phyloP scores from a whole-genome alignment of 2,329 filamentous ascomycete genomes.

The Claviceps digitariae region DNA sequence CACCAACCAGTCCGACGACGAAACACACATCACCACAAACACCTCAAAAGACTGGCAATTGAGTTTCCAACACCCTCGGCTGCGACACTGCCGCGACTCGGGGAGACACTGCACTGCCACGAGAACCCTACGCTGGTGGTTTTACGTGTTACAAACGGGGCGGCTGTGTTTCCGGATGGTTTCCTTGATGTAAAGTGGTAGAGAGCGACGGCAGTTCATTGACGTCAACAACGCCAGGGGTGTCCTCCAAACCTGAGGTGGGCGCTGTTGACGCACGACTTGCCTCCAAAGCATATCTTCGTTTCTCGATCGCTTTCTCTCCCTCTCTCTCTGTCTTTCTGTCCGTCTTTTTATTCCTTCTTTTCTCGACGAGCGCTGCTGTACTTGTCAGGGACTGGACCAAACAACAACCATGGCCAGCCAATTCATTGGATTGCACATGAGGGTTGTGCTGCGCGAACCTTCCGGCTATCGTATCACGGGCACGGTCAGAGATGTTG shows the following conservation, averaged over 20 bases:
- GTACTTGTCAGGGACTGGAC: not conserved
- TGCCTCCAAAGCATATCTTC: not conserved
- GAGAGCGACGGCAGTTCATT: not conserved
- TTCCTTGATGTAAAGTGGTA: not conserved
- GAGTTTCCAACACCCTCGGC: not conserved
- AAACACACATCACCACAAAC: not conserved
- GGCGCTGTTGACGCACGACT: not conserved
- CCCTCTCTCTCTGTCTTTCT: not conserved
- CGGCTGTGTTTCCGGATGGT: not conserved
- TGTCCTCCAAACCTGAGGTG: not conserved
- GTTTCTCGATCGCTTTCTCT: not conserved
- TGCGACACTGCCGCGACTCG: not conserved
- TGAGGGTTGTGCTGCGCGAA: constrained; percentile 57
- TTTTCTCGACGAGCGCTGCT: not conserved
- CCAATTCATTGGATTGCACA: constrained; percentile 63
- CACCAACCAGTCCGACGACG: not conserved
- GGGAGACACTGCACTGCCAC: not conserved
- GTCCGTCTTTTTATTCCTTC: not conserved
- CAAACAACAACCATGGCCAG: constrained; percentile 32
- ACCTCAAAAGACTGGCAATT: not conserved
- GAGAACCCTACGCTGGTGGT: not conserved
- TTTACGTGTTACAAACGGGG: not conserved
- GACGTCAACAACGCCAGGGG: not conserved
- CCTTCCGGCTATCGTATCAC: constrained; percentile 51
- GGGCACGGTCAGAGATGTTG: constrained; percentile 57